Evolutionary conservation across 768 basidiomycete species (phyloP).

Genomic region (Russula griseocarnosa): DNA sequence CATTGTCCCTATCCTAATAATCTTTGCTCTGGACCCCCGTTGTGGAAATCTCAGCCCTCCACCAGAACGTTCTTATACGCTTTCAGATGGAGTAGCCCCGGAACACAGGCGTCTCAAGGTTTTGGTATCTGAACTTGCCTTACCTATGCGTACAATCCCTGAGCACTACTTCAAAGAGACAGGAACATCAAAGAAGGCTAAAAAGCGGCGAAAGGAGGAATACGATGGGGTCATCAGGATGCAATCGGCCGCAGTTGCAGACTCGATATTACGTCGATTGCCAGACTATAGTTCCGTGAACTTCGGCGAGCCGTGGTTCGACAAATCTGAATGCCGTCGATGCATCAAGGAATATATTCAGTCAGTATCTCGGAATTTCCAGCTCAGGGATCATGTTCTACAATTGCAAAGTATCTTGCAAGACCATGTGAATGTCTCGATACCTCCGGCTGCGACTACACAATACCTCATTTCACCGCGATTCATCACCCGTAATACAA

Average conservation of each 20-base stretch:
- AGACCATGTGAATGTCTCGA: neutral
- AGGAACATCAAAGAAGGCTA: neutral
- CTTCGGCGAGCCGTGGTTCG: neutral
- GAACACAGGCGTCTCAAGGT: neutral
- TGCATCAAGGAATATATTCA: neutral
- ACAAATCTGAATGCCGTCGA: neutral
- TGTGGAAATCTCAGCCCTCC: neutral
- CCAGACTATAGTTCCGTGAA: neutral
- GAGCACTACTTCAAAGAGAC: neutral
- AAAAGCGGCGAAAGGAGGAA: neutral
- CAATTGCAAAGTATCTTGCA: slow-evolving; percentile 1
- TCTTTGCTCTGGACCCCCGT: slow-evolving; percentile 2
- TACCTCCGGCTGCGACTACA: neutral
- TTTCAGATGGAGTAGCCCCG: slow-evolving; percentile 10
- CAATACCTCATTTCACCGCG: neutral
- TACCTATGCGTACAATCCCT: neutral
- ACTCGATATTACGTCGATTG: neutral
- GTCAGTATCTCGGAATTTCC: slow-evolving; percentile 4
- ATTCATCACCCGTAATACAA: neutral
- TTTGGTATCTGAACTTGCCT: neutral
- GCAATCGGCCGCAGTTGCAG: neutral
- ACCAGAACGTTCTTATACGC: neutral
- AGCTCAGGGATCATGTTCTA: slow-evolving; percentile 3
- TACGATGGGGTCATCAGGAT: neutral
- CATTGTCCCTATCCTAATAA: neutral